phyloP scores from a whole-genome alignment of 2,329 filamentous ascomycete species.

The Xylariaceae sp. region DNA sequence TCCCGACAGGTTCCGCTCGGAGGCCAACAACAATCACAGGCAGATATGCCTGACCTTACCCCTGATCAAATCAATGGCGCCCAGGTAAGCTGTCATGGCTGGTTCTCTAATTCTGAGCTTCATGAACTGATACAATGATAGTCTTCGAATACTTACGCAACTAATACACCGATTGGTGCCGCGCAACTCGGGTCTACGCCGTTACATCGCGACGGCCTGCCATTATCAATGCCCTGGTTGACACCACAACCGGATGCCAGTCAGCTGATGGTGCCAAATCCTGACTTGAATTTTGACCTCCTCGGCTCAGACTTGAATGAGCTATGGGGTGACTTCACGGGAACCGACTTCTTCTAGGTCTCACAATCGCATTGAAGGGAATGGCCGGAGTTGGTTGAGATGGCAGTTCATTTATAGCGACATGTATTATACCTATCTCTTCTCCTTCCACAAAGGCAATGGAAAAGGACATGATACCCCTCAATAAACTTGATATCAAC shows the following conservation, averaged over 20 bases:
- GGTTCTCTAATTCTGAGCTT: background rate
- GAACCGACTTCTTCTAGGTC: conserved; percentile 19
- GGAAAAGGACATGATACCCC: conserved; percentile 9
- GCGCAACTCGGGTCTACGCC: conserved; percentile 23
- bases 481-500: background rate
- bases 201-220: conserved; percentile 25
- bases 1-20: conserved; percentile 51
- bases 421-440: background rate
- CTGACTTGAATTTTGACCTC: conserved; percentile 53
- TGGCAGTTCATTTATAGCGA: background rate
- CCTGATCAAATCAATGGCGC: conserved; percentile 23
- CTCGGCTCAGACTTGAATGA: conserved; percentile 55
- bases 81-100: conserved; percentile 30
- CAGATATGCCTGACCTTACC: conserved; percentile 21
- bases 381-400: background rate
- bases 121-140: conserved; percentile 38
- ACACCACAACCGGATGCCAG: conserved; percentile 30
- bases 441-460: conserved; percentile 6
- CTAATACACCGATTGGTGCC: conserved; percentile 23
- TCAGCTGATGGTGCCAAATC: conserved; percentile 41
- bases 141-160: conserved; percentile 39
- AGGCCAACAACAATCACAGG: conserved; percentile 30
- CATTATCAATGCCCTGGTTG: conserved; percentile 34
- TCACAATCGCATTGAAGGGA: background rate
- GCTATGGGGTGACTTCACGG: conserved; percentile 48